Base-by-base conservation (phyloP, 352 stramenopile genomes). In the Pythium insidiosum region DNA sequence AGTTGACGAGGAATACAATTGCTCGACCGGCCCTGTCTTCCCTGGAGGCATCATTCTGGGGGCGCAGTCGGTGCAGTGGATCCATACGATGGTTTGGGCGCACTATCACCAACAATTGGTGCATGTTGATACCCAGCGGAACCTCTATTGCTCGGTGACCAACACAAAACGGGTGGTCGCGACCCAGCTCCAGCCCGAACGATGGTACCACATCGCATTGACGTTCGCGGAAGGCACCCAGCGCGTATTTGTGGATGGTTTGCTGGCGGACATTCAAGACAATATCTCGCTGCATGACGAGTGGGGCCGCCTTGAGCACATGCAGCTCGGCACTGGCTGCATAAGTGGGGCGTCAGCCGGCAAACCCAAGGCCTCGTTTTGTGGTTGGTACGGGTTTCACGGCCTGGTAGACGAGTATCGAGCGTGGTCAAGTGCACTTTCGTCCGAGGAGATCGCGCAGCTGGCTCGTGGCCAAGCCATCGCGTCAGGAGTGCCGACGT, bases 331-430 rank as follows among this genome's bases (percentile, higher is more conserved):
- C 36, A 69, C 67, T 1, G 75, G 75, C 7, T 82, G 66, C 49
- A 73, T 85, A 34, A 79, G 67, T 28, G 57, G 59, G 1, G 58
- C 60, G 16, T 71, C 67, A 1, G 73, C 67, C 29, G 51, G 41
- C 22, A 59, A 50, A 21, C 73, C 70, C 6, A 61, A 75, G 47
- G 56, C 75, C 1, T 61, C 73, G 5, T 88, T 84, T 30, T 47
- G 46, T 2, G 72, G 75, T 26, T 88, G 75, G 75, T 88, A 84
- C 38, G 69, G 67, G 28, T 88, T 85, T 34, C 78, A 61, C 22
- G 75, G 75, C 1, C 43, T 88, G 5, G 60, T 88, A 24, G 44
- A 59, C 18, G 51, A 53, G 34, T 59, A 53, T 21, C 51, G 51
- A 10, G 18, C 53, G 1, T 59, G 51, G 51, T 18, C 22, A 0